Base-by-base conservation (phyloP, 495 filamentous ascomycete genomes). In the Durotheca rogersii region DNA sequence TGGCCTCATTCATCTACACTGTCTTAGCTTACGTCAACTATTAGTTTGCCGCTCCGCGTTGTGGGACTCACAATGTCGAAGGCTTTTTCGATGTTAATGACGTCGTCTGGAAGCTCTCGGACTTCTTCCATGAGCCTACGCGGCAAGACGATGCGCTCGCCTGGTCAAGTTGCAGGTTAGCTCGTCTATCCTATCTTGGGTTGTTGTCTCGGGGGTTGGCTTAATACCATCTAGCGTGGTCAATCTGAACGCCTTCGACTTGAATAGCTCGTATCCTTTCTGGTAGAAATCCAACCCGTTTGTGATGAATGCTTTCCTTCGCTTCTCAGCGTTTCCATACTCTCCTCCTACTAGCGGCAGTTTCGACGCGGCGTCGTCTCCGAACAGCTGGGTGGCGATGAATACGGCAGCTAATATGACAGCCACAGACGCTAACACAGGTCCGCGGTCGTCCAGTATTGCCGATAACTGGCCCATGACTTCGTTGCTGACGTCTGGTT, bases 221-320 rank as follows among this genome's bases (percentile, higher is more conserved):
- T 25, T 12, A 49, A 7, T 64, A 69, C 66, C 51, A 33, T 61
- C 60, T 0, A 61, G 20, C 1, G 66, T 64, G 0, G 67, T 52
- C 32, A 72, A 47, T 14, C 64, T 46, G 14, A 60, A 73, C 12
- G 71, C 39, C 17, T 58, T 62, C n/a, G 65, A 40, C 18, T 64
- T 70, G 49, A 70, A 73, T 62, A 69, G 34, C 1, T 60, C 41
- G 47, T 72, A 72, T 7, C 68, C 69, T 4, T 66, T 61, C 11
- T 38, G 16, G 23, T 71, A 71, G 6, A 72, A 38, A 1, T 60
- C 52, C 11, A 37, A 47, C 0, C 61, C 61, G 7, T 47, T 43
- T 7, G 20, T 44, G 10, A 70, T 42, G 32, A 54, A 72, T 0
- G 61, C 66, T 45, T 67, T 55, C 19, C 66, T 51, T 23, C 61